Conservation (phyloP, 805 yeast genomes). For the Kodamaea laetipori region DNA sequence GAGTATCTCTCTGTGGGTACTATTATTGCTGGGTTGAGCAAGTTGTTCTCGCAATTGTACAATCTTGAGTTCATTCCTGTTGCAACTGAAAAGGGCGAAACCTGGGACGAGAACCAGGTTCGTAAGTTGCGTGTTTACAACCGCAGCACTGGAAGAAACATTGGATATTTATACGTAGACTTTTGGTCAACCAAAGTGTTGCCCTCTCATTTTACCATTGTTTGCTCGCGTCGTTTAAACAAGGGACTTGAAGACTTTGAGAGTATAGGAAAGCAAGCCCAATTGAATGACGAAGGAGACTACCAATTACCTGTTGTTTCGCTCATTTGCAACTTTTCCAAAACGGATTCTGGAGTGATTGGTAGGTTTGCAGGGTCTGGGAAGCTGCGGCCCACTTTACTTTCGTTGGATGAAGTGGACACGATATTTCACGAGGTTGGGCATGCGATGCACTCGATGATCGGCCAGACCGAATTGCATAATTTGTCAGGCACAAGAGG, state of each 20-base stretch:
- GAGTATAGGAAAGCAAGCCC: slow-evolving; percentile 28
- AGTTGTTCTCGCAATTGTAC: slow-evolving; percentile 68
- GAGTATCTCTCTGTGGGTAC: slow-evolving; percentile 82
- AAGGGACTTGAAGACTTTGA: slow-evolving; percentile 30
- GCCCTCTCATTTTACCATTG: slow-evolving; percentile 95
- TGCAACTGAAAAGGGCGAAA: slow-evolving; percentile 66
- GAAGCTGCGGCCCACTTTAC: slow-evolving; percentile 48
- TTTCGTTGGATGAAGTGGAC: slow-evolving; percentile 79
- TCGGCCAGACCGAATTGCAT: slow-evolving; percentile 87
- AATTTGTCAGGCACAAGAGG: slow-evolving; percentile 95
- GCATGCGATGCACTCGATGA: slow-evolving; percentile 97
- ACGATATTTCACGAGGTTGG: slow-evolving; percentile 99
- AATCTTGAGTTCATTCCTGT: slow-evolving; percentile 76
- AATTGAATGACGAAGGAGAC: slow-evolving; percentile 46
- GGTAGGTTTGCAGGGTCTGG: slow-evolving; percentile 31
- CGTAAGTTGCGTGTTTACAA: slow-evolving; percentile 77
- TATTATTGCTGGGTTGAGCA: slow-evolving; percentile 79
- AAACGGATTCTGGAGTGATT: slow-evolving; percentile 30
- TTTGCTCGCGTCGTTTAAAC: slow-evolving; percentile 84
- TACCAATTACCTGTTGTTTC: slow-evolving; percentile 90
- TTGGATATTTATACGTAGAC: slow-evolving; percentile 87
- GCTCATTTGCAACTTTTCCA: slow-evolving; percentile 77
- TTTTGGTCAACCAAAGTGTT: slow-evolving; percentile 75
- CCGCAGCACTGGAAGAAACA: slow-evolving; percentile 49
- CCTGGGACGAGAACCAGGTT: slow-evolving; percentile 81